These are phyloP conservation scores for Coniosporium tulheliwenetii DNA, from an alignment of 2,329 filamentous ascomycete species.

Conservation along the genomic window DNA sequence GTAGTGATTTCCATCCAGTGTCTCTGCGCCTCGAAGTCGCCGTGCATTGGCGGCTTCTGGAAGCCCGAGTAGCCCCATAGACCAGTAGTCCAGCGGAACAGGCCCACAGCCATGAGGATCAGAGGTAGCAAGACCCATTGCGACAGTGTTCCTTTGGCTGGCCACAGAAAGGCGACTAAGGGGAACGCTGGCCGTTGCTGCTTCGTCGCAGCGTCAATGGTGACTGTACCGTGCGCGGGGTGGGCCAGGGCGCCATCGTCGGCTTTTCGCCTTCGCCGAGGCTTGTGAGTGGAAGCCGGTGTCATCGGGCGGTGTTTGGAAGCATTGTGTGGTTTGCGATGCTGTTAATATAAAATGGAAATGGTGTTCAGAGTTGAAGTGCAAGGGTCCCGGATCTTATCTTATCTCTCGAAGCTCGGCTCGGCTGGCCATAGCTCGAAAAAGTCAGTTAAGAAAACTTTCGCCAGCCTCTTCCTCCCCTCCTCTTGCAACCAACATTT, in stretches of 20 bases:
- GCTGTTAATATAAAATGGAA: too few species aligned
- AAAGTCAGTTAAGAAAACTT: too few species aligned
- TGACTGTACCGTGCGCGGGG: conserved; percentile 26
- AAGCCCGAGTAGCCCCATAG: conserved; percentile 92
- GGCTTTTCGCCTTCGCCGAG: conserved; percentile 26
- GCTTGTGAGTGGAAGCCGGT: conserved; percentile 15
- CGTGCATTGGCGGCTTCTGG: conserved; percentile 73
- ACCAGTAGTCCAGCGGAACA: conserved; percentile 85
- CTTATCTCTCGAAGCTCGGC: too few species aligned
- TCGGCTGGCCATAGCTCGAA: too few species aligned
- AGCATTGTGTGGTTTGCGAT: conserved; percentile 1
- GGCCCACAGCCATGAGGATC: conserved; percentile 74
- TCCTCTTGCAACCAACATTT: too few species aligned
- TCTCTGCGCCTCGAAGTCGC: conserved; percentile 93
- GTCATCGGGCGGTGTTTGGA: conserved; percentile 1
- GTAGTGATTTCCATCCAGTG: conserved; percentile 98
- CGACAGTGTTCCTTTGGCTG: conserved; percentile 64
- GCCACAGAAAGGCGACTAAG: conserved; percentile 87
- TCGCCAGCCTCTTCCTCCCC: too few species aligned
- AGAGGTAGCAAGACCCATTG: conserved; percentile 87
- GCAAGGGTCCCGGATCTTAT: too few species aligned
- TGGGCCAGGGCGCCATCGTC: conserved; percentile 21
- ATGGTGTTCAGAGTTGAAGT: too few species aligned
- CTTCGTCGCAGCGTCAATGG: conserved; percentile 26
- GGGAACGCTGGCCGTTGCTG: conserved; percentile 59